Percentiles rank a stretch among this genome's conserved stretches.
Evolutionary conservation across 495 filamentous ascomycete genomes (phyloP).

Genomic region (Penicilliopsis zonata): DNA sequence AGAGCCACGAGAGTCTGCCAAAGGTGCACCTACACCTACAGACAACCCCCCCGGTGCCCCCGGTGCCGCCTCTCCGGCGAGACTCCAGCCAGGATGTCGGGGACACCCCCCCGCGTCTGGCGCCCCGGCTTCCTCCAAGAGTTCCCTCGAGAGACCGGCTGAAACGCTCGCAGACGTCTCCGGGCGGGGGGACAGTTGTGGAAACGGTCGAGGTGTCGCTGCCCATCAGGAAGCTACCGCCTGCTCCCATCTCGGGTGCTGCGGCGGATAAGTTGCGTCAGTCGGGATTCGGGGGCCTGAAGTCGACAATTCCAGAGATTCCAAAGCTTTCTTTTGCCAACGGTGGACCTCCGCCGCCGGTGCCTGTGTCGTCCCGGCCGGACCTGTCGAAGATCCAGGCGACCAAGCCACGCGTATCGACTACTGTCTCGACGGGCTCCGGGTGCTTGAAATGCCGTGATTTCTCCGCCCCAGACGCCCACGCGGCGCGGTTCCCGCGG

Average conservation of each 20-base stretch:
- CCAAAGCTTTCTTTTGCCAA: constrained; percentile 3
- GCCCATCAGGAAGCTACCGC: constrained; percentile 22
- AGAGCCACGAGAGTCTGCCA: constrained; percentile 9
- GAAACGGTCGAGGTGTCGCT: constrained; percentile 7
- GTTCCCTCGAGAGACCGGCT: constrained; percentile 12
- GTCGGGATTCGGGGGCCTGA: constrained; percentile 28
- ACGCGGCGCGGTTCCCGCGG: constrained; percentile 67
- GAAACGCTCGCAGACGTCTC: constrained; percentile 7
- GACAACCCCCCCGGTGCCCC: constrained; percentile 4
- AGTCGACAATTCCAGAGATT: constrained; percentile 10
- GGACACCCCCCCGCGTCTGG: constrained; percentile 4
- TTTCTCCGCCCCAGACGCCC: constrained; percentile 67
- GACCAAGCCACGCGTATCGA: constrained; percentile 37
- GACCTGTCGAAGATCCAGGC: constrained; percentile 42
- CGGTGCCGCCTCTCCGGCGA: constrained; percentile 9
- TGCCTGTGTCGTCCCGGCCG: constrained; percentile 45
- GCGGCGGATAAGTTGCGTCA: constrained; percentile 20
- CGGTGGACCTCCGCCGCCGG: constrained; percentile 41
- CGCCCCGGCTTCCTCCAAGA: constrained; percentile 22
- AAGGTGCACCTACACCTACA: neutral
- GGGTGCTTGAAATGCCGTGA: constrained; percentile 75
- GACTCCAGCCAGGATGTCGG: constrained; percentile 5
- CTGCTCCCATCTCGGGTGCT: constrained; percentile 13
- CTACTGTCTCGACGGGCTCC: constrained; percentile 9
- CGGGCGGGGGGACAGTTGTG: too few relatives aligned